Conservation (phyloP, 345 rosid genomes). For the Bruguiera sexangula region DNA sequence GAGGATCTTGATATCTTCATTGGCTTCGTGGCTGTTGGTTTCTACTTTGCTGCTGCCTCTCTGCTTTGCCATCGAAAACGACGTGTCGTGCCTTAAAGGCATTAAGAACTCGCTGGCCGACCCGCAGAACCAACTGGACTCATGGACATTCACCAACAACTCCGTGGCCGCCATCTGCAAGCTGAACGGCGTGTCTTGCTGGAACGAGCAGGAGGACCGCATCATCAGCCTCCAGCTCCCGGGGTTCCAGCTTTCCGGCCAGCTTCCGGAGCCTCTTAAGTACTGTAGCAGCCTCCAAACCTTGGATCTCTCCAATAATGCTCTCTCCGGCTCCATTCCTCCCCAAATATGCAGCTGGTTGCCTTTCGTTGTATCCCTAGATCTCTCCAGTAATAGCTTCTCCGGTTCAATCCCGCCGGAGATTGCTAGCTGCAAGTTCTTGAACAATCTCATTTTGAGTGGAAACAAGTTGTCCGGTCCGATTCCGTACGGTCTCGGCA, state of each 20-base stretch:
- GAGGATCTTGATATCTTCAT: slow-evolving; percentile 31
- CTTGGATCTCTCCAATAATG: slow-evolving; percentile 70
- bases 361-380: slow-evolving; percentile 65
- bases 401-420: slow-evolving; percentile 68
- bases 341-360: slow-evolving; percentile 61
- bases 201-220: slow-evolving; percentile 80
- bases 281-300: slow-evolving; percentile 57
- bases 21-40: neutral
- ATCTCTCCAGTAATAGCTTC: slow-evolving; percentile 58
- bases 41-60: neutral
- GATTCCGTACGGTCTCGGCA: slow-evolving; percentile 49
- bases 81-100: slow-evolving; percentile 65
- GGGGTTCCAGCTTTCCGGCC: slow-evolving; percentile 58
- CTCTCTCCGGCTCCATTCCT: slow-evolving; percentile 67
- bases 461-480: slow-evolving; percentile 47
- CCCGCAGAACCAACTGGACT: slow-evolving; percentile 44
- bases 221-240: slow-evolving; percentile 50
- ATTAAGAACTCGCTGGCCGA: slow-evolving; percentile 40
- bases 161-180: slow-evolving; percentile 56
- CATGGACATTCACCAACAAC: slow-evolving; percentile 60
- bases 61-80: slow-evolving; percentile 50
- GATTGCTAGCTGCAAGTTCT: slow-evolving; percentile 52
- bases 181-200: slow-evolving; percentile 75
- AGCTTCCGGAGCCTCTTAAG: slow-evolving; percentile 54
- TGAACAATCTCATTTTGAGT: slow-evolving; percentile 57